Evolutionary conservation across 2,329 filamentous ascomycete genomes (phyloP).

Genomic region (Myriosclerotinia scirpicola): DNA sequence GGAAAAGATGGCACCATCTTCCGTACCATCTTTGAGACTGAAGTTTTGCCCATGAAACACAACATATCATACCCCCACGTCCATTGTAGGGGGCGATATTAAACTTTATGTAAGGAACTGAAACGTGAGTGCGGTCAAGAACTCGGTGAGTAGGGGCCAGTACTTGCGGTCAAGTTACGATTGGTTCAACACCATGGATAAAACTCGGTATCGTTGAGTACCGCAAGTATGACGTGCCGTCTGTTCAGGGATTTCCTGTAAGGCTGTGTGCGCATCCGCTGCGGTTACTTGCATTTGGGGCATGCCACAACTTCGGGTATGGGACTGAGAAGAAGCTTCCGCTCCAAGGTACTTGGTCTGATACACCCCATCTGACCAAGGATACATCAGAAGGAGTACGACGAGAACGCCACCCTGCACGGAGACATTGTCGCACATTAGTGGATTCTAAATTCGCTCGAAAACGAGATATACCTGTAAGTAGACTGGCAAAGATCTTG

Average conservation of each 20-base stretch:
- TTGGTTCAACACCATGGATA: slow-evolving; percentile 6
- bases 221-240: slow-evolving; percentile 21
- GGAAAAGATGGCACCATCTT: slow-evolving; percentile 1
- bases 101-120: slow-evolving; percentile 11
- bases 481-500: background rate
- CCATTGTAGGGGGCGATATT: background rate
- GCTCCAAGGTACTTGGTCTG: slow-evolving; percentile 10
- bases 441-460: background rate
- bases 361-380: slow-evolving; percentile 9
- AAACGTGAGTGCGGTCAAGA: slow-evolving; percentile 21
- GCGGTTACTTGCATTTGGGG: slow-evolving; percentile 26
- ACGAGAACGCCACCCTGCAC: slow-evolving; percentile 10
- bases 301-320: slow-evolving; percentile 24
- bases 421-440: slow-evolving; percentile 6
- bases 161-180: slow-evolving; percentile 2
- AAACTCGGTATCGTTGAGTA: slow-evolving; percentile 6
- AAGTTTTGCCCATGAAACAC: slow-evolving; percentile 19
- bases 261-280: slow-evolving; percentile 28
- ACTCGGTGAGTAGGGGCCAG: slow-evolving; percentile 18
- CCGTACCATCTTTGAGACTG: slow-evolving; percentile 1
- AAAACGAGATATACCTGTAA: background rate
- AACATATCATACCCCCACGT: slow-evolving; percentile 17
- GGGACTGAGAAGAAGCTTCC: background rate
- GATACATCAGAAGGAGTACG: background rate
- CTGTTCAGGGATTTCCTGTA: slow-evolving; percentile 21